Evolutionary conservation across 2,329 filamentous ascomycete species (phyloP).

Genomic region (Colletotrichum abscissum): DNA sequence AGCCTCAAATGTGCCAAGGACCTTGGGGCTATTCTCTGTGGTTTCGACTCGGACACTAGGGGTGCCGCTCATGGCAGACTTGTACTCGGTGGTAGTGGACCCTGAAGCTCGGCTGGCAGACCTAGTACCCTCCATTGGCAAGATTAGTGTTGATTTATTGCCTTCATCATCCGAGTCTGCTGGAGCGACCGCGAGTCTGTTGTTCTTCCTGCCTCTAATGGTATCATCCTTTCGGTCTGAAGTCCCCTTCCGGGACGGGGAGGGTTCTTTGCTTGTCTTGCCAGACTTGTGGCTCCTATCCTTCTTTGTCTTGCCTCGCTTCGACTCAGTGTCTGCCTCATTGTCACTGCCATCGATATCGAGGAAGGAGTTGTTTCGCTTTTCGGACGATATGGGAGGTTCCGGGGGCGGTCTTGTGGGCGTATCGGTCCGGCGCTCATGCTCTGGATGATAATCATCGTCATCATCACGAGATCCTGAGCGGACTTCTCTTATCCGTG

Average conservation of each 20-base stretch:
- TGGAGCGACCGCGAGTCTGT: slow-evolving; percentile 41
- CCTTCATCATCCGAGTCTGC: slow-evolving; percentile 48
- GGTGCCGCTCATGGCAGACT: slow-evolving; percentile 48
- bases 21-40: slow-evolving; percentile 50
- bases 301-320: slow-evolving; percentile 28
- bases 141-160: slow-evolving; percentile 49
- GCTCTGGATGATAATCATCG: slow-evolving; percentile 18
- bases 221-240: slow-evolving; percentile 17
- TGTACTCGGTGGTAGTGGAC: slow-evolving; percentile 53
- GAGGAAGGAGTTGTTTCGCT: slow-evolving; percentile 61
- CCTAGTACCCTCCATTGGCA: slow-evolving; percentile 54
- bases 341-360: slow-evolving; percentile 62
- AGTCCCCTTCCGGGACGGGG: neutral
- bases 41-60: slow-evolving; percentile 58
- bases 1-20: slow-evolving; percentile 44
- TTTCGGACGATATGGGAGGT: slow-evolving; percentile 43
- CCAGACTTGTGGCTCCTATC: slow-evolving; percentile 7
- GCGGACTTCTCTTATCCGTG: slow-evolving; percentile 75
- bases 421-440: slow-evolving; percentile 42
- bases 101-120: slow-evolving; percentile 48
- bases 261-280: slow-evolving; percentile 30
- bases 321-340: slow-evolving; percentile 50
- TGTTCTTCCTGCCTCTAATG: slow-evolving; percentile 30
- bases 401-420: slow-evolving; percentile 49
- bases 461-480: slow-evolving; percentile 51